phyloP scores from a whole-genome alignment of 2,329 filamentous ascomycete genomes.

The Sporothrix dimorphospora region DNA sequence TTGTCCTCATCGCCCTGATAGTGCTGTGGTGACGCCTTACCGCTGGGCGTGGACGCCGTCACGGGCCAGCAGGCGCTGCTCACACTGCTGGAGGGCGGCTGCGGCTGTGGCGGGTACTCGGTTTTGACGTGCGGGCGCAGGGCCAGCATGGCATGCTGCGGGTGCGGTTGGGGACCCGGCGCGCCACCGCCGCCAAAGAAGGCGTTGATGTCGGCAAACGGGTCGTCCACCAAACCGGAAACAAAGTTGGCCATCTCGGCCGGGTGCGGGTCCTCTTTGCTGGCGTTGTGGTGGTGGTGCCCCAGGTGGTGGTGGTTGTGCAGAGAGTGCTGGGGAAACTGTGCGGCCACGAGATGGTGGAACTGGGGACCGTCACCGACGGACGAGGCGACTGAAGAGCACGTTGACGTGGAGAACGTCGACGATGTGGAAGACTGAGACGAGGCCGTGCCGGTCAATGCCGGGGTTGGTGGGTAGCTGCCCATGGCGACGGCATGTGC shows the following conservation, averaged over 20 bases:
- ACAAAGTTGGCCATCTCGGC: slow-evolving; percentile 31
- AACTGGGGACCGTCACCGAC: not conserved
- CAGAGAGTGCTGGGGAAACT: not conserved
- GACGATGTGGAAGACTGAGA: slow-evolving; percentile 28
- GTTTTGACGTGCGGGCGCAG: slow-evolving; percentile 21
- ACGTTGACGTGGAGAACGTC: slow-evolving; percentile 10
- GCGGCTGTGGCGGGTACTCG: slow-evolving; percentile 5
- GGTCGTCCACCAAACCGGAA: slow-evolving; percentile 38
- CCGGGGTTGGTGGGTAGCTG: slow-evolving; percentile 28
- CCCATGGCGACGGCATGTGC: slow-evolving; percentile 5
- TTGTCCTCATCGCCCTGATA: slow-evolving; percentile 11
- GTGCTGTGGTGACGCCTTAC: not conserved
- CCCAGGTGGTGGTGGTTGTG: slow-evolving; percentile 12
- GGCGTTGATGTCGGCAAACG: slow-evolving; percentile 36
- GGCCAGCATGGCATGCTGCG: slow-evolving; percentile 19
- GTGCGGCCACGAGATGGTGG: slow-evolving; percentile 13
- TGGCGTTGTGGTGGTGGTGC: not conserved
- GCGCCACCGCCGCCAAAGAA: slow-evolving; percentile 13
- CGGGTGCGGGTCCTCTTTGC: not conserved
- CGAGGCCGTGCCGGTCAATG: slow-evolving; percentile 28
- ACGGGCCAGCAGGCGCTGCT: slow-evolving; percentile 23
- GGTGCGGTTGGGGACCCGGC: not conserved
- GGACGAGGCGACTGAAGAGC: slow-evolving; percentile 30
- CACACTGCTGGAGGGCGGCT: slow-evolving; percentile 2
- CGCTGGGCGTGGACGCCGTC: slow-evolving; percentile 3